Conservation (phyloP, 805 yeast genomes). For the Spencermartinsiella europaea region DNA sequence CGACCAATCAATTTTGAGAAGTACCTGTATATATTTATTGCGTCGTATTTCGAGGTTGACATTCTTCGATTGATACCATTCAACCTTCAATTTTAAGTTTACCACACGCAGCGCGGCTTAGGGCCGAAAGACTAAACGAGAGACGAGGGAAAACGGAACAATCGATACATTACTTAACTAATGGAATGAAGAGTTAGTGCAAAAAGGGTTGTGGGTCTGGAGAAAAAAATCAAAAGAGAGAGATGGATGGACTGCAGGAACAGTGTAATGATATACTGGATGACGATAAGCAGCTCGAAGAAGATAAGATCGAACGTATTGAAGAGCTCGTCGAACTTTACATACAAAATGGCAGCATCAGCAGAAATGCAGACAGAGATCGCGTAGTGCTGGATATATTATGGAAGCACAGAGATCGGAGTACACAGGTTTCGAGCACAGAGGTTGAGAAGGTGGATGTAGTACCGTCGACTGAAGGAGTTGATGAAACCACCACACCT, state of each 20-base stretch:
- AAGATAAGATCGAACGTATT: conserved; percentile 37
- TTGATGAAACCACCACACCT: background rate
- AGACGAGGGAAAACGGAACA: too few relatives aligned
- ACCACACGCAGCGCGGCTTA: too few relatives aligned
- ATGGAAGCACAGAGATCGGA: conserved; percentile 37
- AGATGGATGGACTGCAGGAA: conserved; percentile 11
- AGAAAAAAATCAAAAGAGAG: too few relatives aligned
- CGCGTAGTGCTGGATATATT: conserved; percentile 37
- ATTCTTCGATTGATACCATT: too few relatives aligned
- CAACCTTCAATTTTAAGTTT: too few relatives aligned
- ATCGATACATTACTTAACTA: too few relatives aligned
- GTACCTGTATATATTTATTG: too few relatives aligned
- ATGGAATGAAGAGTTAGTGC: too few relatives aligned
- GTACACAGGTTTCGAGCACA: conserved; percentile 1
- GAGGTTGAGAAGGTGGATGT: background rate
- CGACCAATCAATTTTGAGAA: too few relatives aligned
- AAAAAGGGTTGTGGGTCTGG: too few relatives aligned
- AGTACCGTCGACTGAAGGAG: background rate
- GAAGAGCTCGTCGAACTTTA: conserved; percentile 32
- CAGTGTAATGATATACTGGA: conserved; percentile 32
- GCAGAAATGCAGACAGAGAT: conserved; percentile 28
- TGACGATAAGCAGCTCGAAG: conserved; percentile 32
- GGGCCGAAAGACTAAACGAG: too few relatives aligned
- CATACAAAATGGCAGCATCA: conserved; percentile 13
- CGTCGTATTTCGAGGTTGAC: too few relatives aligned